These are phyloP conservation scores for Ganoderma leucocontextum DNA, from an alignment of 1,284 basidiomycete species.

Conservation along the genomic window DNA sequence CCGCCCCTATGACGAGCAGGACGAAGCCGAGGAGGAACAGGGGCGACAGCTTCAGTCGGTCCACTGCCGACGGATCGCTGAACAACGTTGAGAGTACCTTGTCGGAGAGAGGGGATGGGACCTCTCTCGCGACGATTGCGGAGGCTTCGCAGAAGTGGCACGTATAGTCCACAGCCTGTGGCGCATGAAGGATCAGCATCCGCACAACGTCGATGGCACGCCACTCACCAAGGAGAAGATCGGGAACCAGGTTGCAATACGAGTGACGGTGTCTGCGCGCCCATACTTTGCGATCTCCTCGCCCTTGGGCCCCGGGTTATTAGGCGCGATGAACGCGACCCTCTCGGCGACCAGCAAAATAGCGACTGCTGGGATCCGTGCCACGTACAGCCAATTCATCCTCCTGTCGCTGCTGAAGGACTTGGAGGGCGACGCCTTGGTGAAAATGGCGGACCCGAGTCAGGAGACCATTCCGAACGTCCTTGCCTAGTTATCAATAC, in stretches of 20 bases:
- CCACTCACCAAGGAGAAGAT: slow-evolving; percentile 2
- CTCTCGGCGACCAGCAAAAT: background rate
- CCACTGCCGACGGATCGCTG: background rate
- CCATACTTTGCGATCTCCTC: slow-evolving; percentile 10
- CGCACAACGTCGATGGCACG: background rate
- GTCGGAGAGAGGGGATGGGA: background rate
- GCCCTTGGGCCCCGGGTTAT: background rate
- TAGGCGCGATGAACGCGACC: slow-evolving; percentile 11
- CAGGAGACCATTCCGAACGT: background rate
- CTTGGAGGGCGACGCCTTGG: background rate
- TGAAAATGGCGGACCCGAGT: background rate
- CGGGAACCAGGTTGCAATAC: slow-evolving; percentile 5
- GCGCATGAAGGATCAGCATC: background rate
- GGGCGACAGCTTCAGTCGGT: background rate
- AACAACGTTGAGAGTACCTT: background rate
- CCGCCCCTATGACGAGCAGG: background rate
- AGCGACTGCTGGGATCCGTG: background rate
- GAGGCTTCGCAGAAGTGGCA: background rate
- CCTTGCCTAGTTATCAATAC: background rate
- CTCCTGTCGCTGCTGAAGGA: background rate
- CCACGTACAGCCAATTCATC: background rate
- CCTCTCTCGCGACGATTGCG: background rate
- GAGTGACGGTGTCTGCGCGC: slow-evolving; percentile 5
- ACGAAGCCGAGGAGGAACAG: slow-evolving; percentile 2
- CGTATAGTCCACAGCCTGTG: background rate